These are phyloP conservation scores for Cryptosporidium muris DNA, from an alignment of 169 alveolate genomes.

Conservation along the genomic window DNA sequence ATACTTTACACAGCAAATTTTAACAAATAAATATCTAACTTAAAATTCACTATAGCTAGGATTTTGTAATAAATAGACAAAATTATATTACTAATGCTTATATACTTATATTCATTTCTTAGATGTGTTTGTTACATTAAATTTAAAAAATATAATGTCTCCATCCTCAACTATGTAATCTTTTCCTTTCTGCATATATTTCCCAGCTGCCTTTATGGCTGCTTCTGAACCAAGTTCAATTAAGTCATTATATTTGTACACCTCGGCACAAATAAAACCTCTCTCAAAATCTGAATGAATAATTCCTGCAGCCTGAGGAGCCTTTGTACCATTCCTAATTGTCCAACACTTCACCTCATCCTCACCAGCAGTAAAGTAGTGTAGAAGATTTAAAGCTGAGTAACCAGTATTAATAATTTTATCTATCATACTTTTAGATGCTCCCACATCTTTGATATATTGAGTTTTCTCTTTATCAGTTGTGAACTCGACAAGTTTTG, in stretches of 20 bases:
- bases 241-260: conserved; percentile 88
- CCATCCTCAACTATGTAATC: conserved; percentile 97
- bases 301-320: conserved; percentile 79
- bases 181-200: conserved; percentile 92
- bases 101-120: conserved; percentile 78
- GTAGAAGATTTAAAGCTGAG: conserved; percentile 91
- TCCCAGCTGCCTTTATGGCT: conserved; percentile 93
- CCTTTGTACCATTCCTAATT: conserved; percentile 91
- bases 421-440: conserved; percentile 88
- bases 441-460: conserved; percentile 83
- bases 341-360: conserved; percentile 99
- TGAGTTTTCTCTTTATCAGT: conserved; percentile 85
- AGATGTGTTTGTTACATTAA: conserved; percentile 93
- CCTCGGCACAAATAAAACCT: conserved; percentile 99
- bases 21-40: no score
- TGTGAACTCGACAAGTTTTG: conserved; percentile 85
- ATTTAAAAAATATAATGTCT: conserved; percentile 96
- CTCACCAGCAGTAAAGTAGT: conserved; percentile 99
- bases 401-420: conserved; percentile 97
- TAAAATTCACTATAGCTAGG: no score
- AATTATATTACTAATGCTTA: background rate
- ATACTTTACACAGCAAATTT: no score
- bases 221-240: conserved; percentile 86
- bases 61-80: background rate
- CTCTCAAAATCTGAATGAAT: conserved; percentile 96